Base-by-base conservation (phyloP, 2,329 filamentous ascomycete genomes). In the Aspergillus alliaceus region DNA sequence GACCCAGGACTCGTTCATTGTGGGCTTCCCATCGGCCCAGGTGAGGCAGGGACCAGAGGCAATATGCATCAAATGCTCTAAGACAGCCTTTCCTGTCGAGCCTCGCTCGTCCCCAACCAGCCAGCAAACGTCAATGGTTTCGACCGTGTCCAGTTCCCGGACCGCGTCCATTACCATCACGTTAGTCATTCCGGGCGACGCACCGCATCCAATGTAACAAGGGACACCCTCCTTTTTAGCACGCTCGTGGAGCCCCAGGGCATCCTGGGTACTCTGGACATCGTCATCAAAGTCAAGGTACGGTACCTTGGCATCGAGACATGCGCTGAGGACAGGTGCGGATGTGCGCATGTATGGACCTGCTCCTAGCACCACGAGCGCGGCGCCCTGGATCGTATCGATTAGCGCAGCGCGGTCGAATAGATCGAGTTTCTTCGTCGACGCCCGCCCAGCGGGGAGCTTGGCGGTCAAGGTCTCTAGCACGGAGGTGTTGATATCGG, bases 51-150 rank as follows among this genome's bases (percentile, higher is more conserved):
- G 54, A 5, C 61, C 61, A 37, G 52, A 50, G 20, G 61, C 57
- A n/a, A 61, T 63, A 32, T 63, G 56, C 53, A 63, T 59, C 25
- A 61, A 46, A 40, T 63, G 59, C 42, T 63, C 59, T 11, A 63
- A 50, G 22, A 63, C 60, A 11, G 54, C 60, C 46, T 61, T 63
- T n/a, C 60, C 59, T 15, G 48, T 42, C 4, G 35, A 24, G 7
- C 52, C 48, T 7, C 56, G 51, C 37, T 59, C 60, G 18, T 63
- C 60, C 9, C 60, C 59, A 15, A 62, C 60, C 12, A 56, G 24
- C 60, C 60, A 62, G 44, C 51, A 60, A 47, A 61, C 51, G 24
- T 63, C 59, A 18, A 63, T 50, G 5, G 54, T 40, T n/a, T 63
- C 54, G 5, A 63, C 59, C 4, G 52, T 58, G 54, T 62, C 51